Base-by-base conservation (phyloP, 345 rosid genomes). In the Acer campestre region DNA sequence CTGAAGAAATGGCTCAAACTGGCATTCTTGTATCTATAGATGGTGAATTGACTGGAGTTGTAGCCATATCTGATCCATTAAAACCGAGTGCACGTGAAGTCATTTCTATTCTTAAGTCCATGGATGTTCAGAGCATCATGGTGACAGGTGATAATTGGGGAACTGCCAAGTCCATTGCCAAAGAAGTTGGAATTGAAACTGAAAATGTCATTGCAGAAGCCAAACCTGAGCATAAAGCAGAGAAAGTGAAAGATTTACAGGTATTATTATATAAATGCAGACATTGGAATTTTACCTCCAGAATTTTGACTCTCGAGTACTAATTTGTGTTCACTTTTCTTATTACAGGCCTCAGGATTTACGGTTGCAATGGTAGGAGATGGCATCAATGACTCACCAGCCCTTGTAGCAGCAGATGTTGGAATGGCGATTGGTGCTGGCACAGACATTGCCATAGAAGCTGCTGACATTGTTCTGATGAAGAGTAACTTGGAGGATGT, bases 341-440 rank as follows among this genome's bases (percentile, higher is more conserved):
- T 16, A 42, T 66, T 31, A 29, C 74, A 93, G 99, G 93, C 89
- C 44, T 75, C 83, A 27, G 99, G 98, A 22, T 80, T 82, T 73
- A 75, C 71, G 3, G 99, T 95, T 79, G 98, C 95, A 42, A 95
- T 95, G 99, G 98, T 95, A 40, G 99, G 99, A 2, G 99, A 95
- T 7, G 99, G 99, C n/a, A 90, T 95, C 18, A 95, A 95, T n/a
- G 99, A 95, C 84, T 95, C 99, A 0, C 98, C 98, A 0, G 98
- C 98, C 1, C 96, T 95, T 0, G 99, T 95, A 42, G 96, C 95
- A 17, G 97, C 99, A 40, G 96, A 95, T 59, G 98, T 91, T 27
- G 98, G 99, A 13, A 95, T 95, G 97, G 99, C 99, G 0, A 95
- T 95, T 6, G 97, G 97, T 4, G 99, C 99, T 10, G 99, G 99